phyloP scores from a whole-genome alignment of 2,329 filamentous ascomycete species.

The Sarocladium oryzae region DNA sequence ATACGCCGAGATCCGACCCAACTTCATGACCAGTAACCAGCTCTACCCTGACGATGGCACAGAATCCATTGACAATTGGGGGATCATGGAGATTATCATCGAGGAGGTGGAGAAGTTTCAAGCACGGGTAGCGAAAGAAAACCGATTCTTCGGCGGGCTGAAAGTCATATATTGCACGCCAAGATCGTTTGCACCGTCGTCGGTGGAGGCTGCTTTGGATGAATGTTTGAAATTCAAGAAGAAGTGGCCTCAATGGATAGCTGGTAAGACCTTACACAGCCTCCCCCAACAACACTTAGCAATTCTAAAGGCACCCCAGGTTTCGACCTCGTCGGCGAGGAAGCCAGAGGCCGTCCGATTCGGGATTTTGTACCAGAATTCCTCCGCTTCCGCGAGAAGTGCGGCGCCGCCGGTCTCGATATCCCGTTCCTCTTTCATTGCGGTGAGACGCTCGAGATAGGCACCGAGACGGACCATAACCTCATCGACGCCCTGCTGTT shows the following conservation, averaged over 20 bases:
- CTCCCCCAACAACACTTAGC: neutral
- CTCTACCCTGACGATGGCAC: slow-evolving; percentile 53
- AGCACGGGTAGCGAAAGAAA: slow-evolving; percentile 13
- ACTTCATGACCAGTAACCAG: slow-evolving; percentile 58
- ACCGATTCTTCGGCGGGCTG: slow-evolving; percentile 51
- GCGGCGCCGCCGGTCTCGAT: slow-evolving; percentile 38
- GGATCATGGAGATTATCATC: slow-evolving; percentile 55
- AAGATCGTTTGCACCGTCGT: slow-evolving; percentile 44
- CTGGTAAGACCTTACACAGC: slow-evolving; percentile 39
- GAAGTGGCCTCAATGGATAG: slow-evolving; percentile 52
- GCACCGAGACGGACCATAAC: slow-evolving; percentile 59
- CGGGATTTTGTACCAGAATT: slow-evolving; percentile 49
- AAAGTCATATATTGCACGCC: slow-evolving; percentile 70
- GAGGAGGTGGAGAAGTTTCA: slow-evolving; percentile 46
- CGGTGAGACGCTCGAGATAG: slow-evolving; percentile 65
- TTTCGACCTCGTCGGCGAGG: slow-evolving; percentile 66
- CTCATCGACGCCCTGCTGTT: slow-evolving; percentile 62
- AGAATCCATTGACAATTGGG: slow-evolving; percentile 43
- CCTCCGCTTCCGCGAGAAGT: slow-evolving; percentile 47
- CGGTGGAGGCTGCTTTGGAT: slow-evolving; percentile 46
- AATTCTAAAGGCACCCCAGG: slow-evolving; percentile 31
- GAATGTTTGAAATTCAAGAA: slow-evolving; percentile 58
- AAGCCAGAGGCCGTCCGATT: slow-evolving; percentile 53
- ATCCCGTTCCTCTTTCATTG: slow-evolving; percentile 74
- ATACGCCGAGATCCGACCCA: slow-evolving; percentile 65